phyloP scores from a whole-genome alignment of 2,329 filamentous ascomycete species.

The Xylariaceae sp. region DNA sequence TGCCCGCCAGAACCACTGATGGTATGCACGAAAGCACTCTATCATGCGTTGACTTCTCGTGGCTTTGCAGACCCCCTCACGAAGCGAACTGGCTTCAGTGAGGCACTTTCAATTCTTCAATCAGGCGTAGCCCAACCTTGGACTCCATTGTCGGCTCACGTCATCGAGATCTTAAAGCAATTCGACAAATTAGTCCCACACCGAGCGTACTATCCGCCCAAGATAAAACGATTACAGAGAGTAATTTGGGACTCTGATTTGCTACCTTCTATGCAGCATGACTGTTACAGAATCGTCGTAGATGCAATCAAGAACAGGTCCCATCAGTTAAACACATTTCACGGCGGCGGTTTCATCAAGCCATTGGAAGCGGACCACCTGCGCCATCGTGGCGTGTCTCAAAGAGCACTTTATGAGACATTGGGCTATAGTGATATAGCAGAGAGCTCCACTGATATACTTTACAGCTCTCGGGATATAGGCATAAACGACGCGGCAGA shows the following conservation, averaged over 20 bases:
- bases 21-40: slow-evolving; percentile 1
- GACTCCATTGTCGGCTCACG: slow-evolving; percentile 19
- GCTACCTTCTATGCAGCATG: slow-evolving; percentile 38
- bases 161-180: slow-evolving; percentile 9
- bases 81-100: background rate
- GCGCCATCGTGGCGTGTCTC: slow-evolving; percentile 10
- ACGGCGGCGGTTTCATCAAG: accelerated
- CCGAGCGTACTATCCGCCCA: slow-evolving; percentile 37
- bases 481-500: background rate
- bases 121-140: background rate
- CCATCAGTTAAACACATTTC: slow-evolving; percentile 22
- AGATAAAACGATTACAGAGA: slow-evolving; percentile 32
- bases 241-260: slow-evolving; percentile 33
- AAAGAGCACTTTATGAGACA: background rate
- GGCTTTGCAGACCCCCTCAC: background rate
- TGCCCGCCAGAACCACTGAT: background rate
- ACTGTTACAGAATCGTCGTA: slow-evolving; percentile 31
- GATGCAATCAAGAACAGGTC: slow-evolving; percentile 31
- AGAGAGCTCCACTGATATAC: background rate
- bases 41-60: background rate
- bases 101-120: background rate
- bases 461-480: background rate
- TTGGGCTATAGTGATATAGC: background rate
- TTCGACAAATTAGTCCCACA: slow-evolving; percentile 29
- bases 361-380: slow-evolving; percentile 6